These are phyloP conservation scores for Coniochaeta sp. DNA, from an alignment of 2,329 filamentous ascomycete species.

Conservation along the genomic window DNA sequence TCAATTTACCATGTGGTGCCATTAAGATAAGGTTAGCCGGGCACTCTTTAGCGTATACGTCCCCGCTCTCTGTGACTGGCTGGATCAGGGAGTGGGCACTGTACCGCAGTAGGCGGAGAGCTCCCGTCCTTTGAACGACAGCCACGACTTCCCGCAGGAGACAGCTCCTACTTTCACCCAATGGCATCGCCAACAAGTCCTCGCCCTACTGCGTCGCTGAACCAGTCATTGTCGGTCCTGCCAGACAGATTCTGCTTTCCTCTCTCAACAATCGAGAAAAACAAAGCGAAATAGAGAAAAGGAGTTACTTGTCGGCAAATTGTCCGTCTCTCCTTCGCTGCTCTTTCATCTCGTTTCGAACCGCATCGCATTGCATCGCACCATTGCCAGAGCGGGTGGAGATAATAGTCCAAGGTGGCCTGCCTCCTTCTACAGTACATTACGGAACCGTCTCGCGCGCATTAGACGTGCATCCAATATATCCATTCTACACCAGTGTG, in stretches of 20 bases:
- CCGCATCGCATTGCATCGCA: not conserved
- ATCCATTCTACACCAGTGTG: not conserved
- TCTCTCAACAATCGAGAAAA: constrained; percentile 1
- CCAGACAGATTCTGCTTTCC: constrained; percentile 1
- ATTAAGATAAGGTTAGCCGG: not conserved
- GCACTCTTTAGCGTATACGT: not conserved
- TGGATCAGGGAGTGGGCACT: too few relatives aligned
- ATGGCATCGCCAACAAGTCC: constrained; percentile 4
- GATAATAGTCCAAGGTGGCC: not conserved
- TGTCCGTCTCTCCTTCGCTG: constrained; percentile 9
- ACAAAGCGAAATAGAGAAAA: constrained; percentile 1
- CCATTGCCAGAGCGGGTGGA: not conserved
- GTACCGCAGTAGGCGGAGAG: too few relatives aligned
- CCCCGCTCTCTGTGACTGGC: not conserved
- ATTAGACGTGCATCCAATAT: not conserved
- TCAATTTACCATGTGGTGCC: not conserved
- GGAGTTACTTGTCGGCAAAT: constrained; percentile 6
- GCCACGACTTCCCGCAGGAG: constrained; percentile 41
- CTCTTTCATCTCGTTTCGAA: constrained; percentile 2
- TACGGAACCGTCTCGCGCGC: not conserved
- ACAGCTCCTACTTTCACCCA: constrained; percentile 6
- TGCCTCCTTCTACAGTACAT: not conserved
- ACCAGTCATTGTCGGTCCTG: not conserved
- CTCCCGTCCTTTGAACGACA: constrained; percentile 33
- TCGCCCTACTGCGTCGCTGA: not conserved